Evolutionary conservation across 352 stramenopile species (phyloP), one percentile per base, ranked within the genome.

Genomic region (Globisporangium heterothallicum): DNA sequence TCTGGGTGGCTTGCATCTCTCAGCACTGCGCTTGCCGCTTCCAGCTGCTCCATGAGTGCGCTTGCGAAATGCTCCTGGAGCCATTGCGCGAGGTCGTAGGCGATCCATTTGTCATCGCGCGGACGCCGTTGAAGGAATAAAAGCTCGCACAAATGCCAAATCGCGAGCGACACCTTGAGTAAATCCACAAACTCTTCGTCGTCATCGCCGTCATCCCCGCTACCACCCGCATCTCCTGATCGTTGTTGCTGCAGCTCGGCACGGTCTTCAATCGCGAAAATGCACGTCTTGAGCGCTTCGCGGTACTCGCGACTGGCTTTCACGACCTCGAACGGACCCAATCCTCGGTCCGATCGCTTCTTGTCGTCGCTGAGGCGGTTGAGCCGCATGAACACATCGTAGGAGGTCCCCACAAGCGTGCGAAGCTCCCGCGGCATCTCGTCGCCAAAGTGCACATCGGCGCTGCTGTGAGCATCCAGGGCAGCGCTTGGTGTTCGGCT

Each of bases 91-190:
- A 92, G 57, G 24, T 87, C 79, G 63, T 92, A 92, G 5, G 79
- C 74, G 30, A 88, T 59, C 24, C 60, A 57, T 30, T 58, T 68
- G 59, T 92, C 78, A 29, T 77, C 71, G 50, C 72, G 67, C 5
- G 61, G 58, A 34, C 74, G 74, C 40, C 67, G 63, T 53, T 84
- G 76, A 8, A 92, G 66, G 21, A 89, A 74, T 24, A 91, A 62
- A 41, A 92, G 58, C 58, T 92, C 82, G 26, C 82, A 89, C 42
- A 92, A 48, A 53, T 90, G 79, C 74, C 78, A 88, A 16, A 92
- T 70, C 16, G 82, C 79, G 25, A 92, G 62, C 35, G 82, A 88
- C 9, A 87, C 79, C 62, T 91, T 89, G 24, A 92, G 52, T 48
- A 91, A 53, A 35, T 88, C 71, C 19, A 82, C 50, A 19, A 88